phyloP scores from a whole-genome alignment of 208 protist species.

The Trypanosoma cruzi region DNA sequence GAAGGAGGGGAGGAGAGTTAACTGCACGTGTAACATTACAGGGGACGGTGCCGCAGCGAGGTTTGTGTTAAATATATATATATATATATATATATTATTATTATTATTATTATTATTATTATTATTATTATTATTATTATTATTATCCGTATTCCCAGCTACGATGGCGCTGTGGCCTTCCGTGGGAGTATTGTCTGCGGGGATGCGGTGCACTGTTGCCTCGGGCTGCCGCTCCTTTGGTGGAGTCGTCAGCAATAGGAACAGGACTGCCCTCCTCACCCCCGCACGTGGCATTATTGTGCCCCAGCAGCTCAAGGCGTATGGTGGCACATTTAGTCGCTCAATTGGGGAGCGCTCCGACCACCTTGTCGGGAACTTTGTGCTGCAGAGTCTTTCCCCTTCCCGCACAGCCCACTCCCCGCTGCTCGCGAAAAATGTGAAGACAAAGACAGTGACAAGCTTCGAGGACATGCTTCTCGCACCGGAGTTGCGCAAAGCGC shows the following conservation, averaged over 20 bases:
- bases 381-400: constrained; percentile 70
- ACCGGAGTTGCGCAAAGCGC: constrained; percentile 42
- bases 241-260: too few relatives aligned
- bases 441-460: constrained; percentile 62
- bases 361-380: constrained; percentile 53
- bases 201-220: not conserved
- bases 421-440: constrained; percentile 58
- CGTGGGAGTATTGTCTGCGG: not conserved
- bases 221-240: not conserved
- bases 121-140: too few relatives aligned
- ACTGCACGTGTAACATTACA: too few relatives aligned
- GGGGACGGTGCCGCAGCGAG: too few relatives aligned
- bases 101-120: too few relatives aligned
- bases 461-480: constrained; percentile 67
- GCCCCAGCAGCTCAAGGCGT: constrained; percentile 76
- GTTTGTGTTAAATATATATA: too few relatives aligned
- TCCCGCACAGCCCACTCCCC: constrained; percentile 44
- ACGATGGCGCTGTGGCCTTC: too few relatives aligned
- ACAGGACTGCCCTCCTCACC: constrained; percentile 19
- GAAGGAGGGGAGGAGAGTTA: too few relatives aligned
- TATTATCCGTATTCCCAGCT: too few relatives aligned
- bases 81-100: too few relatives aligned
- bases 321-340: constrained; percentile 74
- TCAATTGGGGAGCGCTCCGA: constrained; percentile 69
- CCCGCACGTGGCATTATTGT: constrained; percentile 57